These are phyloP conservation scores for Rubia tinctorum DNA, from an alignment of 305 asterid species.

Conservation along the genomic window DNA sequence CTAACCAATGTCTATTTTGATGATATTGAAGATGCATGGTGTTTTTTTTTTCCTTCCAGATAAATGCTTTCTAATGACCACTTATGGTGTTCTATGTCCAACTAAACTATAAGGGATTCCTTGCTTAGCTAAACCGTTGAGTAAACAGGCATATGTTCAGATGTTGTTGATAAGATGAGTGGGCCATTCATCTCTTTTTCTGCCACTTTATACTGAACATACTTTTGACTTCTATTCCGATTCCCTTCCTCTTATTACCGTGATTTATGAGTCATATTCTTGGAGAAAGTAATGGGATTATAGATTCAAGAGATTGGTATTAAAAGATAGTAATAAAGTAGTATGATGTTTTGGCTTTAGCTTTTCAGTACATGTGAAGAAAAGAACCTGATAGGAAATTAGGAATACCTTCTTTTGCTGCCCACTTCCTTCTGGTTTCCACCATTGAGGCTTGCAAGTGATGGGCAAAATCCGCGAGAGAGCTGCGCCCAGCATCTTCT, in stretches of 20 bases:
- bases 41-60: background rate
- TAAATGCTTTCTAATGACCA: background rate
- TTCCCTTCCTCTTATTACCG: conserved; percentile 39
- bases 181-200: conserved; percentile 19
- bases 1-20: conserved; percentile 8
- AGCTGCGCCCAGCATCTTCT: conserved; percentile 44
- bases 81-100: background rate
- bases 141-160: background rate
- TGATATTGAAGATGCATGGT: conserved; percentile 5
- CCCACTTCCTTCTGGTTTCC: conserved; percentile 15
- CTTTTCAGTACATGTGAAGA: conserved; percentile 33
- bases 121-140: background rate
- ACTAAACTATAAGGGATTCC: background rate
- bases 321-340: conserved; percentile 12
- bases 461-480: conserved; percentile 61
- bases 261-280: conserved; percentile 20
- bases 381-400: conserved; percentile 19
- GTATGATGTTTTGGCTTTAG: conserved; percentile 15
- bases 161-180: background rate
- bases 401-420: conserved; percentile 17
- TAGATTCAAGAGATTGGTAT: conserved; percentile 10
- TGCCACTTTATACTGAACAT: conserved; percentile 24
- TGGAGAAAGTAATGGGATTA: conserved; percentile 16
- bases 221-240: conserved; percentile 38
- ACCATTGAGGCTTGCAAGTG: conserved; percentile 12